A percentile compares a stretch with the other conserved stretches of the same genome.
These are phyloP conservation scores for Capsicum pubescens DNA, from an alignment of 257 asterid genomes.

Conservation along the genomic window DNA sequence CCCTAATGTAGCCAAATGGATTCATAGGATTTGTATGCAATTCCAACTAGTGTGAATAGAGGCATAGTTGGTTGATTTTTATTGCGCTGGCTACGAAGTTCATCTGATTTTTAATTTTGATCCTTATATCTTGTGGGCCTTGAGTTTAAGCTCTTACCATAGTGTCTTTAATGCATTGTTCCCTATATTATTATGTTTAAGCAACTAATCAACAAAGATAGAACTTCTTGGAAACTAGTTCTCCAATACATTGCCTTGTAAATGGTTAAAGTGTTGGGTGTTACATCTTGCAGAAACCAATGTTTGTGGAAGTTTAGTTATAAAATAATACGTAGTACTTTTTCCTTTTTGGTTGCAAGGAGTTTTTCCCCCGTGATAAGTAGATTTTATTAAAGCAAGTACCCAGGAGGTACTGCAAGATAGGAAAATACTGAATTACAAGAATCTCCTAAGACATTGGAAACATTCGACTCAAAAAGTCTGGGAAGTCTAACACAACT, in stretches of 20 bases:
- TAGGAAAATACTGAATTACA: too few relatives aligned
- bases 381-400: too few relatives aligned
- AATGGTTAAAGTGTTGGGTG: neutral
- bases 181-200: neutral
- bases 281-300: neutral
- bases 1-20: neutral
- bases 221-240: neutral
- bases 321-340: neutral
- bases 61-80: neutral
- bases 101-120: neutral
- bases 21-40: neutral
- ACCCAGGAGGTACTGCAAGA: too few relatives aligned
- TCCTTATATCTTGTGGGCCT: neutral
- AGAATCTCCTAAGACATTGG: too few relatives aligned
- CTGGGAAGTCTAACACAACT: too few relatives aligned
- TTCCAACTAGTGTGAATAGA: neutral
- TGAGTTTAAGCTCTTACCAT: neutral
- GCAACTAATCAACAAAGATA: neutral
- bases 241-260: neutral
- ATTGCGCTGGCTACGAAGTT: neutral
- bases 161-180: neutral
- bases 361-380: too few relatives aligned
- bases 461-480: too few relatives aligned
- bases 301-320: neutral
- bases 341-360: neutral